These are phyloP conservation scores for Castanea sativa DNA, from an alignment of 306 rosid species.

Conservation along the genomic window DNA sequence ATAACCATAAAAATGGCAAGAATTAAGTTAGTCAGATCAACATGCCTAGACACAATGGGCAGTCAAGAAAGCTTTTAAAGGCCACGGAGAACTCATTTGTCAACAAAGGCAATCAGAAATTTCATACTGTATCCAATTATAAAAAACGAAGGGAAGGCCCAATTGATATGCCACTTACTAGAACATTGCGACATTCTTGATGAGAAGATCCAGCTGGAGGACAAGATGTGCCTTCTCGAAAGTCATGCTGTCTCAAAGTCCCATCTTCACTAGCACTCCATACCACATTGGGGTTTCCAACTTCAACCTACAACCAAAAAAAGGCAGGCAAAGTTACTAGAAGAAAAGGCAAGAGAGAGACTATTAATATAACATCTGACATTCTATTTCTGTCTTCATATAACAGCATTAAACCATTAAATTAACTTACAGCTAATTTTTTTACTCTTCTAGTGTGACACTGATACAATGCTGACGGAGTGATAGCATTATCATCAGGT, in stretches of 20 bases:
- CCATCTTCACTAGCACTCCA: conserved; percentile 99
- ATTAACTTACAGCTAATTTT: conserved; percentile 77
- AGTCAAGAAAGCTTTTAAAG: not conserved
- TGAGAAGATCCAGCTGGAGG: conserved; percentile 86
- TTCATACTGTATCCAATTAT: conserved; percentile 5
- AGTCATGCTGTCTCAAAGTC: conserved; percentile 93
- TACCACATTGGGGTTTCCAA: conserved; percentile 92
- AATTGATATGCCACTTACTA: conserved; percentile 45
- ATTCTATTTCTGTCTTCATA: conserved; percentile 6
- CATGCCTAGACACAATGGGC: not conserved
- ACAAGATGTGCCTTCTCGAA: conserved; percentile 86
- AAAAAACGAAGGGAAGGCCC: not conserved
- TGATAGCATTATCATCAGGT: conserved; percentile 44
- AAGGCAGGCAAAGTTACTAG: conserved; percentile 18
- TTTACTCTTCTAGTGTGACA: conserved; percentile 95
- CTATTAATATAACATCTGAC: not conserved
- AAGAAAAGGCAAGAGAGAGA: conserved; percentile 9
- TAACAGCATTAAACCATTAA: conserved; percentile 11
- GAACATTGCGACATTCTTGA: conserved; percentile 87
- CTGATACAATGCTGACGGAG: conserved; percentile 69
- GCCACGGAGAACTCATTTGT: conserved; percentile 16
- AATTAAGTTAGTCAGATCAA: conserved; percentile 9
- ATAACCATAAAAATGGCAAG: not conserved
- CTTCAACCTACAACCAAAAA: conserved; percentile 68
- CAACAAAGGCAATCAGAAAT: conserved; percentile 12